Conservation (phyloP, 1,284 basidiomycete species). For the Puccinia horiana region DNA sequence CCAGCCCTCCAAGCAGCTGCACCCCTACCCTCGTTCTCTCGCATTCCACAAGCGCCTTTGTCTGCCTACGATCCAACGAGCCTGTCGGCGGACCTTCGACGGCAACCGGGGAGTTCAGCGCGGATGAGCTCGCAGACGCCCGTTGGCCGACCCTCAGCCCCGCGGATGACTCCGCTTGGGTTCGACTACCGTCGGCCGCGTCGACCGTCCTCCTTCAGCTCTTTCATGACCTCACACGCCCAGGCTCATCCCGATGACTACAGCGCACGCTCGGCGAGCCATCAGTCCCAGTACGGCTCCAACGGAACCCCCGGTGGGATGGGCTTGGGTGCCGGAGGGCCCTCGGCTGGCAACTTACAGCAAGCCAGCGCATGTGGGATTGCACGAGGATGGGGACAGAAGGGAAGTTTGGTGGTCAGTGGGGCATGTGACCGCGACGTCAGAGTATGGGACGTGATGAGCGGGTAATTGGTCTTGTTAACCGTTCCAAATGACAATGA, state of each 20-base stretch:
- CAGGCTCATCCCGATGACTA: conserved; percentile 26
- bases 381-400: conserved; percentile 69
- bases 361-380: conserved; percentile 68
- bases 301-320: conserved; percentile 52
- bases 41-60: conserved; percentile 12
- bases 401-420: conserved; percentile 75
- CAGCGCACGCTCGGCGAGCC: conserved; percentile 1
- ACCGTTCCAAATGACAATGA: neutral
- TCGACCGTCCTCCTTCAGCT: conserved; percentile 26
- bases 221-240: conserved; percentile 36
- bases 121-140: neutral
- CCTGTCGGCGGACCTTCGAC: conserved; percentile 6
- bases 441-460: conserved; percentile 84
- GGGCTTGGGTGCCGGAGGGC: conserved; percentile 56
- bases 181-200: conserved; percentile 21
- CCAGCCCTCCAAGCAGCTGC: conserved; percentile 4
- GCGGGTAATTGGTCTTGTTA: conserved; percentile 66
- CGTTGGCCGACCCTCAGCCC: neutral
- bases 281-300: conserved; percentile 18
- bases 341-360: conserved; percentile 56
- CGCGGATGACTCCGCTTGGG: conserved; percentile 8
- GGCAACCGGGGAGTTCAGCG: neutral
- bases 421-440: conserved; percentile 88
- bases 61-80: neutral
- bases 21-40: conserved; percentile 11